Conservation (phyloP, 2,329 filamentous ascomycete species). For the Sporothrix variecibatus region DNA sequence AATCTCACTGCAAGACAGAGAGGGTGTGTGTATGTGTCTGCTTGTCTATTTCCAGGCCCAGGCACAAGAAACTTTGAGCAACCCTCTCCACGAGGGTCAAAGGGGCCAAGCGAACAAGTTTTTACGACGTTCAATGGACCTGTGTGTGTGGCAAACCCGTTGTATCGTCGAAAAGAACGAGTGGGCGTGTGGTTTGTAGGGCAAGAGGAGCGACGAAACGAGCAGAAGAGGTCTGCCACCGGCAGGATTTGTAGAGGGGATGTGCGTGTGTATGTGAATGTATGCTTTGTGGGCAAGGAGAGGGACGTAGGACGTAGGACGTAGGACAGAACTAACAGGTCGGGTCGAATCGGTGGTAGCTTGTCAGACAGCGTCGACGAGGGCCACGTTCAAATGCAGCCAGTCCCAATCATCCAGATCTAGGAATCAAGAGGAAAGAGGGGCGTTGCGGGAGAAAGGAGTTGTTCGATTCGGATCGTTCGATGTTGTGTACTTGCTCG, state of each 20-base stretch:
- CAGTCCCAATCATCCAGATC: conserved; percentile 21
- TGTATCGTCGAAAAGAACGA: conserved; percentile 6
- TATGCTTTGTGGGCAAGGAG: not conserved
- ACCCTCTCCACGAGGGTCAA: conserved; percentile 2
- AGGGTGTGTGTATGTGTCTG: not conserved
- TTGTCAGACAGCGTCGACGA: conserved; percentile 27
- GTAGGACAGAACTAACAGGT: conserved; percentile 25
- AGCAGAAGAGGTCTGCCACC: not conserved
- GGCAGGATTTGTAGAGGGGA: not conserved
- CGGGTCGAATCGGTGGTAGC: conserved; percentile 7
- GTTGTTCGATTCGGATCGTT: not conserved
- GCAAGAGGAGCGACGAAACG: not conserved
- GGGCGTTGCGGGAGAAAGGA: not conserved
- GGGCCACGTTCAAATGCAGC: conserved; percentile 25
- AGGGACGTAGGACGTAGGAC: not conserved
- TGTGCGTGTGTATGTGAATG: not conserved
- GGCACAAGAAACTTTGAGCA: conserved; percentile 8
- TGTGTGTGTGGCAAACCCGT: conserved; percentile 5
- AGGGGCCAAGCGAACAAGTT: not conserved
- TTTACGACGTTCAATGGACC: not conserved
- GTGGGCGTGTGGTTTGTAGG: conserved; percentile 8
- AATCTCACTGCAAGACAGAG: not conserved
- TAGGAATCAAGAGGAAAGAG: not conserved
- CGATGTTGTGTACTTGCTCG: not conserved
- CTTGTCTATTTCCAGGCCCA: not conserved